phyloP scores from a whole-genome alignment of 441 rosid genomes.

The Melastoma candidum region DNA sequence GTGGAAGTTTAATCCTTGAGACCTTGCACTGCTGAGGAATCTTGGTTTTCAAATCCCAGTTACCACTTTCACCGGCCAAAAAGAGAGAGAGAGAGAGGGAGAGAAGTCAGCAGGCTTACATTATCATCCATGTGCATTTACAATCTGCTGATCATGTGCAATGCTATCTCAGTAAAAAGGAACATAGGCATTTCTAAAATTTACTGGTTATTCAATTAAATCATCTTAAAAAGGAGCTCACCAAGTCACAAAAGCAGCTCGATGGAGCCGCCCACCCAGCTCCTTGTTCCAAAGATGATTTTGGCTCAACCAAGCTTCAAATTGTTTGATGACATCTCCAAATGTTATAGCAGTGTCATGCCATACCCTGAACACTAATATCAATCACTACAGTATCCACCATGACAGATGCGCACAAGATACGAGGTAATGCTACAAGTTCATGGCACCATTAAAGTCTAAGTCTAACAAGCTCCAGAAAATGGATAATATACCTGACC shows the following conservation, averaged over 20 bases:
- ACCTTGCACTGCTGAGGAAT: constrained; percentile 74
- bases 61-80: constrained; percentile 46
- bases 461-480: no score
- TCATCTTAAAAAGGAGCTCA: constrained; percentile 17
- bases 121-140: neutral
- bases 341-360: constrained; percentile 88
- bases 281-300: constrained; percentile 57
- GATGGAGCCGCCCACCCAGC: constrained; percentile 38
- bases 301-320: constrained; percentile 74
- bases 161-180: no score
- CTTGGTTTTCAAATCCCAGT: constrained; percentile 94
- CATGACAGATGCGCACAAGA: neutral
- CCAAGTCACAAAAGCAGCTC: constrained; percentile 91
- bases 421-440: no score
- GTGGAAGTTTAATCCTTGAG: constrained; percentile 59
- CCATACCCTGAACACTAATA: constrained; percentile 64
- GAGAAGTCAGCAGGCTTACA: neutral
- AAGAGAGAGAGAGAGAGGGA: constrained; percentile 6
- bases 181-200: no score
- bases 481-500: no score
- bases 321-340: constrained; percentile 58
- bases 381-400: neutral
- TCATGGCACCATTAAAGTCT: no score
- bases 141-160: neutral
- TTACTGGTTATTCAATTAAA: neutral